These are phyloP conservation scores for Wickerhamiella domercqiae DNA, from an alignment of 805 yeast genomes.

Conservation along the genomic window DNA sequence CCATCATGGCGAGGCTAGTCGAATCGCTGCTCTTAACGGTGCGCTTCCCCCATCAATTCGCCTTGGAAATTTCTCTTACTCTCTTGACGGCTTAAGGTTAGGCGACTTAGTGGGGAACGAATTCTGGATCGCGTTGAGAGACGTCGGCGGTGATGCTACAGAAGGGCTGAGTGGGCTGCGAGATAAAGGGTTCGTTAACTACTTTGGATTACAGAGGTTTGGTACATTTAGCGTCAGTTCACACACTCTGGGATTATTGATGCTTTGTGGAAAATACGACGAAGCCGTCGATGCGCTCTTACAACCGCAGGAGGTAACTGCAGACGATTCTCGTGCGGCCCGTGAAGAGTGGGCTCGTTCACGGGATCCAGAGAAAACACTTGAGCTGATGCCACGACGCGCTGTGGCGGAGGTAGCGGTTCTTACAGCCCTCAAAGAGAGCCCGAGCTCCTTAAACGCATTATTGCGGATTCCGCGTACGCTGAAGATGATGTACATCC, in stretches of 20 bases:
- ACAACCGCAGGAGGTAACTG: conserved; percentile 70
- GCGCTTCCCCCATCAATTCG: conserved; percentile 54
- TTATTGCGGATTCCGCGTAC: conserved; percentile 85
- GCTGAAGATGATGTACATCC: conserved; percentile 86
- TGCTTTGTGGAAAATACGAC: conserved; percentile 63
- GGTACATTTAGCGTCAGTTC: conserved; percentile 93
- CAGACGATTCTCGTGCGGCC: conserved; percentile 72
- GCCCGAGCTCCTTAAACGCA: conserved; percentile 50
- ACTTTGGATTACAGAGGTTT: conserved; percentile 96
- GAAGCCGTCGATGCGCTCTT: conserved; percentile 64
- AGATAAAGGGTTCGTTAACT: conserved; percentile 72
- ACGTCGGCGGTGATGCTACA: conserved; percentile 36
- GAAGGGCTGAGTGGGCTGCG: conserved; percentile 38
- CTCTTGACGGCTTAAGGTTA: conserved; percentile 43
- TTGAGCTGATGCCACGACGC: conserved; percentile 68
- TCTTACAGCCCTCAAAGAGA: conserved; percentile 41
- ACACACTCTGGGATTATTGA: conserved; percentile 62
- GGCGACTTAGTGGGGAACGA: conserved; percentile 87
- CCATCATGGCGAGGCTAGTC: conserved; percentile 42
- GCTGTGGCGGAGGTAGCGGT: conserved; percentile 75
- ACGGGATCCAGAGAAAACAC: conserved; percentile 45
- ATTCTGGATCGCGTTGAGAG: conserved; percentile 70
- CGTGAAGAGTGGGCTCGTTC: conserved; percentile 70
- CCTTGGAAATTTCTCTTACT: conserved; percentile 65
- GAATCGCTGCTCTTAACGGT: conserved; percentile 62